phyloP scores from a whole-genome alignment of 208 protist species.

The Leishmania turanica region DNA sequence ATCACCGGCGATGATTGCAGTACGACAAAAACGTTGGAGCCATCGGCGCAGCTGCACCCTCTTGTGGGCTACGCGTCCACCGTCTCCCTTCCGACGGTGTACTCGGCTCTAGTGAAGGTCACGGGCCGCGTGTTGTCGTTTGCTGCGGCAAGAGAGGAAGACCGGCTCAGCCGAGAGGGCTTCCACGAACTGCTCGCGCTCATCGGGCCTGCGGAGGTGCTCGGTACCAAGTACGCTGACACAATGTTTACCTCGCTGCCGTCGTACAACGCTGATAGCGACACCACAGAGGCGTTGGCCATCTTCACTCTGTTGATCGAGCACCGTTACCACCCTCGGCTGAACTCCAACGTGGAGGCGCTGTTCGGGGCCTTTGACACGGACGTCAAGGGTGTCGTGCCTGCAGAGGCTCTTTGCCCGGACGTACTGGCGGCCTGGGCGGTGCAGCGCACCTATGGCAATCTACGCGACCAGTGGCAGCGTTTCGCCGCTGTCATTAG shows the following conservation, averaged over 20 bases:
- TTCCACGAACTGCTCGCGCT: conserved; percentile 41
- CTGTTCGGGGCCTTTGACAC: conserved; percentile 74
- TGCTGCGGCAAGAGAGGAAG: background rate
- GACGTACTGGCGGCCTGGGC: conserved; percentile 61
- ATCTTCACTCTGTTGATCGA: conserved; percentile 66
- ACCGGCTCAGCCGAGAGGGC: conserved; percentile 12
- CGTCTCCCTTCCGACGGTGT: conserved; percentile 49
- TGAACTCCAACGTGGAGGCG: conserved; percentile 57
- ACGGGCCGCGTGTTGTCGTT: conserved; percentile 30
- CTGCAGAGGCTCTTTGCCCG: conserved; percentile 47
- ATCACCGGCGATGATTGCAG: background rate
- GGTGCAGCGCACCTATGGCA: conserved; percentile 67
- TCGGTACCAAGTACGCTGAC: conserved; percentile 47
- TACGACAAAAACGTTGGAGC: too few relatives aligned
- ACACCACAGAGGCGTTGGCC: conserved; percentile 28
- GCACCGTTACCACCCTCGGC: conserved; percentile 55
- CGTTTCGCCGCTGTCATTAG: conserved; percentile 54
- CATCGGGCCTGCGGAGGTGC: conserved; percentile 28
- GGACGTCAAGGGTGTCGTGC: conserved; percentile 44
- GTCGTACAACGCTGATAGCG: conserved; percentile 15
- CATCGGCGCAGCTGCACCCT: conserved; percentile 36
- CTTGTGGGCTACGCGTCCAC: conserved; percentile 63
- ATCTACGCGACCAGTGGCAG: conserved; percentile 66
- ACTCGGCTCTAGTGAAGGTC: conserved; percentile 35
- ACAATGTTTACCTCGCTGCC: conserved; percentile 49